A percentile compares a stretch with the other conserved stretches of the same genome.
Conservation (phyloP, 495 filamentous ascomycete genomes). For the Podospora bellae-mahoneyi region DNA sequence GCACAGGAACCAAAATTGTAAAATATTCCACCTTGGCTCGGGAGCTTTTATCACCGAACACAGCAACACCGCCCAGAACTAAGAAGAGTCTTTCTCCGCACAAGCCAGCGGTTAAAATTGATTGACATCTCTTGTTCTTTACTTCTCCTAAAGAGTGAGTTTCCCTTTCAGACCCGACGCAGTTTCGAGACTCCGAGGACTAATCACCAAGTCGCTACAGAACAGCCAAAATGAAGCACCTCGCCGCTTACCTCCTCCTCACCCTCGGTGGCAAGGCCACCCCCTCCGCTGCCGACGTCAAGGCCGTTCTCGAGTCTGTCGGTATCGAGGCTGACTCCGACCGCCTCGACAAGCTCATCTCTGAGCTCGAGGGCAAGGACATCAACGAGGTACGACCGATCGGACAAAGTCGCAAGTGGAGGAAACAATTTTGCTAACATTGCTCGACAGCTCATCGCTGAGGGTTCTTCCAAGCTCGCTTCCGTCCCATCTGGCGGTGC, state of each 20-base stretch:
- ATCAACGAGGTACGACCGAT: constrained; percentile 73
- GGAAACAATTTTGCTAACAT: constrained; percentile 26
- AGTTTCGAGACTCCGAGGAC: constrained; percentile 5
- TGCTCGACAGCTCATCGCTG: constrained; percentile 71
- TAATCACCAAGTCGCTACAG: constrained; percentile 15
- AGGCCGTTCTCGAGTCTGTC: constrained; percentile 86
- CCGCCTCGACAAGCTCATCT: constrained; percentile 77
- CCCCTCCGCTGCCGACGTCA: constrained; percentile 84
- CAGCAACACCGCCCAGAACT: constrained; percentile 39
- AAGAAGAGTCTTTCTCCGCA: constrained; percentile 57
- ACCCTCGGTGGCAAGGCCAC: constrained; percentile 87
- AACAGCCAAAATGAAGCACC: constrained; percentile 90
- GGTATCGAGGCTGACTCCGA: constrained; percentile 92
- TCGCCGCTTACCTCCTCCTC: constrained; percentile 98
- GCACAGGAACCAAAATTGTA: constrained; percentile 28
- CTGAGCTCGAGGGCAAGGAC: constrained; percentile 96
- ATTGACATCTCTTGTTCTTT: constrained; percentile 57
- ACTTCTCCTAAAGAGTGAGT: constrained; percentile 33
- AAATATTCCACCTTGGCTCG: constrained; percentile 30
- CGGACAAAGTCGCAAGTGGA: not conserved
- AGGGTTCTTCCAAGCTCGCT: constrained; percentile 90
- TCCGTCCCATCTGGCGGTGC: constrained; percentile 93
- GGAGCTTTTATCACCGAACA: constrained; percentile 19
- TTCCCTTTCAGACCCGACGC: constrained; percentile 4
- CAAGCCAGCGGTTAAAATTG: constrained; percentile 52